Conservation (phyloP, 768 basidiomycete species). For the Cyathus striatus region DNA sequence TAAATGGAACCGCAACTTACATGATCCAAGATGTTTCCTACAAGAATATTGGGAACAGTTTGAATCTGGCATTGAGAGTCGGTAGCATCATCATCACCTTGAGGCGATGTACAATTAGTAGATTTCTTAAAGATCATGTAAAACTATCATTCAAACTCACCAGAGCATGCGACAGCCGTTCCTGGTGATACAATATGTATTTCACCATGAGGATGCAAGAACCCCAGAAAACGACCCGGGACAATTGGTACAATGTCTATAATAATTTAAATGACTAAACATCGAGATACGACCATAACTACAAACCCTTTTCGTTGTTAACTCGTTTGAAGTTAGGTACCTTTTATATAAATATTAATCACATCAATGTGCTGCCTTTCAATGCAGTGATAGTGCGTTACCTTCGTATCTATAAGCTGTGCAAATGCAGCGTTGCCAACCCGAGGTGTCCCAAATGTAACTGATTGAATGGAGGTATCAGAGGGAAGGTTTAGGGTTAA, state of each 20-base stretch:
- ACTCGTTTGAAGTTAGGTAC: slow-evolving; percentile 33
- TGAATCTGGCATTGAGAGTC: slow-evolving; percentile 48
- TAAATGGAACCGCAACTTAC: slow-evolving; percentile 15
- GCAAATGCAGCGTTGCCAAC: slow-evolving; percentile 36
- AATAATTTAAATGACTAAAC: not conserved
- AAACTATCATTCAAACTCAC: slow-evolving; percentile 11
- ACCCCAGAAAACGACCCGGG: slow-evolving; percentile 46
- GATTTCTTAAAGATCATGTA: too few species aligned
- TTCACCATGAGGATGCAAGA: slow-evolving; percentile 48
- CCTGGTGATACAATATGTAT: slow-evolving; percentile 42
- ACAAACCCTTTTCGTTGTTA: slow-evolving; percentile 30
- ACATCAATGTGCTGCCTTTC: too few species aligned
- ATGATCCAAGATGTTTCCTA: slow-evolving; percentile 48
- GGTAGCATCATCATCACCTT: slow-evolving; percentile 51
- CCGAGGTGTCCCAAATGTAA: slow-evolving; percentile 39
- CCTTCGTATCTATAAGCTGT: slow-evolving; percentile 42
- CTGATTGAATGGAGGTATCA: slow-evolving; percentile 23
- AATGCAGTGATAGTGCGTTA: too few species aligned
- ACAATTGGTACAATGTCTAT: slow-evolving; percentile 51
- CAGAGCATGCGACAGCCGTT: slow-evolving; percentile 30
- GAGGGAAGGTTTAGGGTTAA: slow-evolving; percentile 34
- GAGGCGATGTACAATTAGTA: too few species aligned
- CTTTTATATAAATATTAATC: slow-evolving; percentile 8
- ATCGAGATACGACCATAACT: not conserved
- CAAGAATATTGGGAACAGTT: slow-evolving; percentile 49